Conservation (phyloP, 208 protist species). For the Leishmania mexicana region DNA sequence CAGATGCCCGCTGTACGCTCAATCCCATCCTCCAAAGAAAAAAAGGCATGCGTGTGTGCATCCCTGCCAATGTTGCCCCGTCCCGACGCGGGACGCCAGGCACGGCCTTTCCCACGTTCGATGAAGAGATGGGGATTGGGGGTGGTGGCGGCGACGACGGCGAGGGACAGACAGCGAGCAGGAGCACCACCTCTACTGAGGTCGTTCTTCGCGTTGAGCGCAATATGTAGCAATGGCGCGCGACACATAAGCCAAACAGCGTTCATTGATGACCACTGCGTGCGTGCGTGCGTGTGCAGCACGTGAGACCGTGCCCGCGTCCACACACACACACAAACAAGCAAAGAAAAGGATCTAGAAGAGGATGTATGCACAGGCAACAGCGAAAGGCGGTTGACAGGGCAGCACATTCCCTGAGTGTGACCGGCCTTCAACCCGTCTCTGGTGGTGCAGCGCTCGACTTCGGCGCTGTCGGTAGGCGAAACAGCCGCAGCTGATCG, state of each 20-base stretch:
- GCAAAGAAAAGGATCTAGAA: neutral
- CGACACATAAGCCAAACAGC: neutral
- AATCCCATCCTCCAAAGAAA: neutral
- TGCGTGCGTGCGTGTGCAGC: neutral
- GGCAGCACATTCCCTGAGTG: neutral
- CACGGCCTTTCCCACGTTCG: neutral
- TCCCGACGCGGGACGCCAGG: neutral
- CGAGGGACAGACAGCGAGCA: neutral
- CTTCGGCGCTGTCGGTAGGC: slow-evolving; percentile 2
- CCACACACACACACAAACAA: neutral
- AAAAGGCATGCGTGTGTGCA: neutral
- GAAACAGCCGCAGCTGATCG: slow-evolving; percentile 20
- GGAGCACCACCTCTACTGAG: neutral
- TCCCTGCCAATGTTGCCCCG: neutral
- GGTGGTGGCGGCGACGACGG: neutral
- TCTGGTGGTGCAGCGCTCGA: neutral
- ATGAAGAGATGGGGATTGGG: neutral
- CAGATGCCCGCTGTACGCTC: neutral
- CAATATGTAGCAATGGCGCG: neutral
- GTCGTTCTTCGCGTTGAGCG: neutral
- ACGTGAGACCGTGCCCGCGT: neutral
- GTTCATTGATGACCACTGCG: neutral
- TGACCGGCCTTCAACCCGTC: neutral
- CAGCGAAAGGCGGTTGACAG: neutral
- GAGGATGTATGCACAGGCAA: neutral